phyloP scores from a whole-genome alignment of 495 filamentous ascomycete species.

The Penicillium angulare region DNA sequence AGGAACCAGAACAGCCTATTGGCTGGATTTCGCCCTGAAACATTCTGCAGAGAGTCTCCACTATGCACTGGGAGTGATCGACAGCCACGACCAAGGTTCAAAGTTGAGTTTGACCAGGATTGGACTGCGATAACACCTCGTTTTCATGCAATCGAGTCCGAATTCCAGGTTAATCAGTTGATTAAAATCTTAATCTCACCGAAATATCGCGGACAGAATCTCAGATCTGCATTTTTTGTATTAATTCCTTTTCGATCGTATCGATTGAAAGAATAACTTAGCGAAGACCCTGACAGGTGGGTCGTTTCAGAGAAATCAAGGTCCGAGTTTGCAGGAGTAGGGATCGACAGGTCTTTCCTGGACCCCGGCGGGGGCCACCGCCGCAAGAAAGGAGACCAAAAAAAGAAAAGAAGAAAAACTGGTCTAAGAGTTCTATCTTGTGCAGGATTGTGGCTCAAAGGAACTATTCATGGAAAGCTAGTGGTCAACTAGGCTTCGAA shows the following conservation, averaged over 20 bases:
- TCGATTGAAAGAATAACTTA: neutral
- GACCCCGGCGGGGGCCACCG: neutral
- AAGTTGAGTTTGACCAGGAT: neutral
- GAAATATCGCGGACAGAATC: too few species aligned
- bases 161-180: too few species aligned
- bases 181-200: too few species aligned
- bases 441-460: conserved; percentile 3
- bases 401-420: neutral
- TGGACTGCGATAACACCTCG: neutral
- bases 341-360: conserved; percentile 10
- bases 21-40: conserved; percentile 9
- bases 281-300: conserved; percentile 12
- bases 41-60: conserved; percentile 13
- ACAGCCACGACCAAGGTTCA: conserved; percentile 10
- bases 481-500: neutral
- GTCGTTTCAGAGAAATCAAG: conserved; percentile 15
- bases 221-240: too few species aligned
- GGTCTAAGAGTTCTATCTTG: conserved; percentile 1
- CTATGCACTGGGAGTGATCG: conserved; percentile 9
- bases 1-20: conserved; percentile 5
- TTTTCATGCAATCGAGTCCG: too few species aligned
- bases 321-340: conserved; percentile 6
- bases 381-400: neutral
- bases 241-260: neutral
- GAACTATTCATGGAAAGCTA: neutral